Evolutionary conservation across 306 rosid genomes (phyloP), one percentile per base, ranked within the genome.

Genomic region (Phaseolus lunatus): DNA sequence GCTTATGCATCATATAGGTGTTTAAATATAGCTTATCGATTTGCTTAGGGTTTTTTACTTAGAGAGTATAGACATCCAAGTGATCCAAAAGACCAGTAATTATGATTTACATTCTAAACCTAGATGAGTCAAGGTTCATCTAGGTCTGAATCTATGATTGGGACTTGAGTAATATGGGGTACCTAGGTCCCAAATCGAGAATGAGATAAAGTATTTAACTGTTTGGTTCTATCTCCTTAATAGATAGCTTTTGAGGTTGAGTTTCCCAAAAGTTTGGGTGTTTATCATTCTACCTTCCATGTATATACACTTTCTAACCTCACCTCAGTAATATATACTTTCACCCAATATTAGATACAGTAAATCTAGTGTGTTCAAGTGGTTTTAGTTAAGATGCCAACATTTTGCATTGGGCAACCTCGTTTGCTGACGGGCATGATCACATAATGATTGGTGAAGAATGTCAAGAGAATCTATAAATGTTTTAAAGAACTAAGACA

Each of bases 91-190:
- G 24, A 68, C 13, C 24, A 58, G 57, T 58, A 57, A 49, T 33
- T 22, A 47, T 67, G 23, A 72, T n/a, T 81, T 24, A 23, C 84
- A 68, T 75, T 58, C 75, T 58, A 43, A 69, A 27, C 69, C 73
- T 16, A 18, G 50, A 49, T 33, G 26, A 54, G 33, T 65, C 24
- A 15, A 65, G 43, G 31, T 48, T 52, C 33, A 9, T 26, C 27
- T 15, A 37, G 56, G 15, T 63, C 24, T 50, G 22, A 63, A 43
- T 52, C 83, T 39, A 39, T 9, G 44, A 39, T 39, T 39, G 44
- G 44, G 12, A 39, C 12, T 39, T 39, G 13, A 39, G 44, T 9
- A 31, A 31, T 31, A 39, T 39, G 13, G 44, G 2, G 44, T 39
- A 9, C 13, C 44, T 39, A 39, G 9, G 44, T 39, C 44, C 44